These are phyloP conservation scores for Schrenkiella parvula DNA, from an alignment of 345 rosid genomes.

Conservation along the genomic window DNA sequence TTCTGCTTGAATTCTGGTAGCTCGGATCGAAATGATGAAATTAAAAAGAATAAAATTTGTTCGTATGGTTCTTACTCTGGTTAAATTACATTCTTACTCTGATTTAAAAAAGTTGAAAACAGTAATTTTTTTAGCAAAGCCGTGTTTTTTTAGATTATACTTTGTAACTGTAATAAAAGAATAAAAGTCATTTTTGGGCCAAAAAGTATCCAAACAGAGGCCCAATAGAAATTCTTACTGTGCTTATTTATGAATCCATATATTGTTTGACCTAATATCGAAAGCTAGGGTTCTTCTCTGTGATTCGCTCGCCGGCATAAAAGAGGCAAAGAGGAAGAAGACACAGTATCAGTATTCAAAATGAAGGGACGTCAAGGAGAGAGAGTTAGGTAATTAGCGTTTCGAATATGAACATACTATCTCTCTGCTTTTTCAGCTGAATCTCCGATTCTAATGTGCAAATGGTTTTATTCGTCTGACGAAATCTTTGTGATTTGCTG, in stretches of 20 bases:
- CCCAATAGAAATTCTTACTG: conserved; percentile 4
- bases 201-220: not conserved
- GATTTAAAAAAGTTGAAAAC: not conserved
- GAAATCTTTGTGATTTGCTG: not conserved
- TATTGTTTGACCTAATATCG: not conserved
- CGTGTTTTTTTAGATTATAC: too few relatives aligned
- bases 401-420: not conserved
- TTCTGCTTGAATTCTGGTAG: too few relatives aligned
- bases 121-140: not conserved
- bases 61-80: not conserved
- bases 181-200: too few relatives aligned
- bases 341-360: conserved; percentile 21
- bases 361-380: conserved; percentile 98
- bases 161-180: too few relatives aligned
- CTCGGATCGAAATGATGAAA: too few relatives aligned
- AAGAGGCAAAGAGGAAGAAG: conserved; percentile 25
- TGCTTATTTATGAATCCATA: conserved; percentile 3
- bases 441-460: not conserved
- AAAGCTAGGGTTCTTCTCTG: conserved; percentile 18
- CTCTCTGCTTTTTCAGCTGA: not conserved
- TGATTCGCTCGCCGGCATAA: conserved; percentile 26
- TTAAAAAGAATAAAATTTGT: too few relatives aligned
- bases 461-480: not conserved
- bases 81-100: not conserved
- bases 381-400: conserved; percentile 60